Evolutionary conservation across 305 asterid genomes (phyloP).

Genomic region (Fraxinus greggii): DNA sequence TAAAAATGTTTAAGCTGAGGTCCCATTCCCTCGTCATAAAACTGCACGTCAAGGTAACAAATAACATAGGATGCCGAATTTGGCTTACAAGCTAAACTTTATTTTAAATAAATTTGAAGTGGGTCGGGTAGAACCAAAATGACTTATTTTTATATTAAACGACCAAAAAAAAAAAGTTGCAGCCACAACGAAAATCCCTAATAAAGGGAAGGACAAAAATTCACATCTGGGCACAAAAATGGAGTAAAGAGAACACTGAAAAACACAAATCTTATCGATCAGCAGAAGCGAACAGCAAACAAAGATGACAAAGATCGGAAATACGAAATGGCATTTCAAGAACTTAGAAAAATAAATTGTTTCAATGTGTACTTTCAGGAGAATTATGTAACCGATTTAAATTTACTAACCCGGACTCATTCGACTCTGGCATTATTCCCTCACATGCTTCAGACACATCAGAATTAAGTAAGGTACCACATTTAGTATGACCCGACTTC

Average conservation of each 20-base stretch:
- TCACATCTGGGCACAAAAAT: slow-evolving; percentile 25
- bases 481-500: slow-evolving; percentile 25
- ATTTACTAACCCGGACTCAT: slow-evolving; percentile 66
- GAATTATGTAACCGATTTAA: slow-evolving; percentile 98
- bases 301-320: slow-evolving; percentile 25
- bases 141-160: not conserved
- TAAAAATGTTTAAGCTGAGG: not conserved
- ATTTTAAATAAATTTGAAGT: not conserved
- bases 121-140: not conserved
- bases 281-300: slow-evolving; percentile 38
- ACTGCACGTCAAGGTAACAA: not conserved
- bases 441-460: slow-evolving; percentile 68
- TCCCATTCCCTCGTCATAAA: not conserved
- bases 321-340: slow-evolving; percentile 47
- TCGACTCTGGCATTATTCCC: slow-evolving; percentile 61
- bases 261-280: slow-evolving; percentile 46
- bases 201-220: not conserved
- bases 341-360: slow-evolving; percentile 55
- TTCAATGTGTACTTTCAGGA: slow-evolving; percentile 97
- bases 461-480: slow-evolving; percentile 37
- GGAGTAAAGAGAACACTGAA: slow-evolving; percentile 10
- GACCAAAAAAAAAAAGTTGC: not conserved
- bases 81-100: not conserved
- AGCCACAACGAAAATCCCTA: not conserved
- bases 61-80: not conserved